These are phyloP conservation scores for Linnemannia schmuckeri DNA, from an alignment of 192 early-diverging fungal genomes.

Conservation along the genomic window DNA sequence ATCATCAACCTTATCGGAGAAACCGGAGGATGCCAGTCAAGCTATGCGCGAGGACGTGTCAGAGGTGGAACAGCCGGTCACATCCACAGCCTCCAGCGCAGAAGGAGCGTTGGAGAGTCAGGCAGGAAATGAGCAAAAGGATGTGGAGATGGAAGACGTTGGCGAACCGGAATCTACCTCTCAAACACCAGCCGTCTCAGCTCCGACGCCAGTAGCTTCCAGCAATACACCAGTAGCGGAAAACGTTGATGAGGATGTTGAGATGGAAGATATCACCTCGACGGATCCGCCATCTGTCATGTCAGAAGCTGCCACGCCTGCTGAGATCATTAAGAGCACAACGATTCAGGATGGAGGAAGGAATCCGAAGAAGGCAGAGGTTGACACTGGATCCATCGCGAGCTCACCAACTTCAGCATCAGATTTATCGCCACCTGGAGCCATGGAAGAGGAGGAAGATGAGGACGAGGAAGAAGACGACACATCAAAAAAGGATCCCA, in stretches of 20 bases:
- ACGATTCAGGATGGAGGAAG: not conserved
- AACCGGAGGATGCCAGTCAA: not conserved
- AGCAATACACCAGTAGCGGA: not conserved
- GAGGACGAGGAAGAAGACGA: conserved; percentile 2
- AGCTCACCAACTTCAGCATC: conserved; percentile 25
- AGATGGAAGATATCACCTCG: conserved; percentile 34
- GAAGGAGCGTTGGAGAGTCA: not conserved
- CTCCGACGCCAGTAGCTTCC: not conserved
- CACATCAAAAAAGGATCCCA: not conserved
- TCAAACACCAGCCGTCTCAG: not conserved
- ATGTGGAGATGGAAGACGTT: conserved; percentile 47
- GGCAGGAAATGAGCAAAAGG: conserved; percentile 6
- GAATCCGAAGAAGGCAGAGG: not conserved
- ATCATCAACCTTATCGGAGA: conserved; percentile 7
- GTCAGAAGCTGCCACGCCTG: not conserved
- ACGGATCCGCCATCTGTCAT: not conserved
- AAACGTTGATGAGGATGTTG: conserved; percentile 14
- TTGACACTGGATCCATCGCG: not conserved
- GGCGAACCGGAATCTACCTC: not conserved
- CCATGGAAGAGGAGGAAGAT: conserved; percentile 28
- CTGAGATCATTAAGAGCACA: not conserved
- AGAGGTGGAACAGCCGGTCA: not conserved
- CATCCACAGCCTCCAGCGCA: not conserved
- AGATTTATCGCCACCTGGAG: conserved; percentile 28
- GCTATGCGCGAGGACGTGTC: not conserved